Base-by-base conservation (phyloP, 2,329 filamentous ascomycete genomes). In the Talaromyces sp. region DNA sequence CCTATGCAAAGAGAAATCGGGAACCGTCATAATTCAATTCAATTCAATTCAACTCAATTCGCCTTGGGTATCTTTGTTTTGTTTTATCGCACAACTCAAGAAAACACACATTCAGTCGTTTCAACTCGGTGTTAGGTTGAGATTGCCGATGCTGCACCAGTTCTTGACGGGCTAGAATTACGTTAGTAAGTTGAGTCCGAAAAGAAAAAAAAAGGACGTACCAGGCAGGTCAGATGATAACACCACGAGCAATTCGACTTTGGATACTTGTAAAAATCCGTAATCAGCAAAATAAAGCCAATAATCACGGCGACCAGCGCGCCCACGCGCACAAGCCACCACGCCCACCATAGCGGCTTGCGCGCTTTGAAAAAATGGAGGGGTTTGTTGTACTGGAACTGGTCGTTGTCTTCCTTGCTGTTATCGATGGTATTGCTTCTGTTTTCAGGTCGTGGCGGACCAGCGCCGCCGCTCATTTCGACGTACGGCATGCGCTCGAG, bases 331-430 rank as follows among this genome's bases (percentile, higher is more conserved):
- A 98, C 83, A 25, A 96, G 76, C 93, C 93, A 98, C 95, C 95
- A 99, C 6, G 81, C 89, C 95, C 95, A 99, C 95, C 95, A 99
- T 8, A 96, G 82, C 25, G 90, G 89, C 74, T 96, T 96, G 19
- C 95, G 85, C 22, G 91, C 92, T 73, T 93, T 93, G 80, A 98
- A 98, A 77, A 97, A 97, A 6, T 86, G 87, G 0, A 85, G 65
- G 0, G 83, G 82, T 59, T 79, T 71, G 64, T 80, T 28, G n/a
- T 32, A 81, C 27, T 78, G 71, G 65, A 85, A 84, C 44, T 53
- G 39, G 52, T 58, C n/a, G 64, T 62, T 57, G 25, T 81, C 81
- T 52, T 81, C 79, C 65, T 71, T 51, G 39, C 51, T 58, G n/a
- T 25, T 33, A 17, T 15, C 4, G 55, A n/a, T 58, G 27, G 17